Conservation (phyloP, 148 eudicot genomes). For the Arctostaphylos glauca region DNA sequence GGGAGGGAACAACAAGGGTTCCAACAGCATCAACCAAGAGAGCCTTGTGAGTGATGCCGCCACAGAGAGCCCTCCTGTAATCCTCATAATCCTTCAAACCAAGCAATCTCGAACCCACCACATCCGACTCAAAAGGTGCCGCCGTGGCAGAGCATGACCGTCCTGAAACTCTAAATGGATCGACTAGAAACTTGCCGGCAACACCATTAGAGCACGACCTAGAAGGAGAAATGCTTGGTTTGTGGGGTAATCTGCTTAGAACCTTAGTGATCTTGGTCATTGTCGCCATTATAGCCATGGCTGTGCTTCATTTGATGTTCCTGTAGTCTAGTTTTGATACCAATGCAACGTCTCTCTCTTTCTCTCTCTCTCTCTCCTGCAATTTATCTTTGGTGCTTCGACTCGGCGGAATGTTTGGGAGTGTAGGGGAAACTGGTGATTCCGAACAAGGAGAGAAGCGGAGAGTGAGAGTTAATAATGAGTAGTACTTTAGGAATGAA, state of each 20-base stretch:
- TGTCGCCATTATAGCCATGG: conserved; percentile 22
- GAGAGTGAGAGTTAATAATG: not conserved
- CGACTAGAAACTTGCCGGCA: not conserved
- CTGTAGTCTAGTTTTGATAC: not conserved
- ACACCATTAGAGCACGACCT: not conserved
- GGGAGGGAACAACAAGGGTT: conserved; percentile 84
- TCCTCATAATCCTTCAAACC: conserved; percentile 72
- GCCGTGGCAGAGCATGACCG: conserved; percentile 34
- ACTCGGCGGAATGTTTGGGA: not conserved
- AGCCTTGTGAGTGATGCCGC: conserved; percentile 82
- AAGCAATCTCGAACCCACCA: conserved; percentile 10
- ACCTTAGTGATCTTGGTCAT: conserved; percentile 26
- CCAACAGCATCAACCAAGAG: conserved; percentile 95
- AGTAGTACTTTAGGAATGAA: not conserved
- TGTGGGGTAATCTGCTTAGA: conserved; percentile 12
- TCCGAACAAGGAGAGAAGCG: not conserved
- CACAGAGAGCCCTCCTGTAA: conserved; percentile 66
- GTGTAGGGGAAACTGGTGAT: not conserved
- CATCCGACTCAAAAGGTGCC: conserved; percentile 22
- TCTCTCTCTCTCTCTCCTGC: not conserved
- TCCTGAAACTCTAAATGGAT: conserved; percentile 16
- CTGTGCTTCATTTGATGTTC: conserved; percentile 13
- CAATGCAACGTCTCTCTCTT: not conserved
- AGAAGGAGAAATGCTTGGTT: not conserved
- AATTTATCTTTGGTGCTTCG: not conserved